Conservation (phyloP, 805 yeast species). For the Geotrichum ghanense region DNA sequence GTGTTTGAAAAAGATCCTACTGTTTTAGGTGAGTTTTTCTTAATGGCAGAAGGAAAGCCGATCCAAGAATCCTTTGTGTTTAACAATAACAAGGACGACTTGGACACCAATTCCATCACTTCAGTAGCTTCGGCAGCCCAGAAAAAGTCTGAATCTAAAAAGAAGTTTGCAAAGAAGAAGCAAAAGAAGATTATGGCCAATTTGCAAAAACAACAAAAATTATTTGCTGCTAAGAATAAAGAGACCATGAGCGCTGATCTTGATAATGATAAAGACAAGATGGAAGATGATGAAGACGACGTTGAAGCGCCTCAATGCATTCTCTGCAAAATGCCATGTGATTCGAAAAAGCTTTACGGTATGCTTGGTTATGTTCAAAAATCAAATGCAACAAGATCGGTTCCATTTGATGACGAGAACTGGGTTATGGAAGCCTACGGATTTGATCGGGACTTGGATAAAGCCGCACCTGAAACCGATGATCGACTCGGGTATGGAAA, state of each 20-base stretch:
- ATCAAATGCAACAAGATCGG: conserved; percentile 46
- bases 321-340: conserved; percentile 67
- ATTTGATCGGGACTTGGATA: conserved; percentile 33
- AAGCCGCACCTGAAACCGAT: conserved; percentile 7
- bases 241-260: conserved; percentile 1
- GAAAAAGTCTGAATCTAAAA: conserved; percentile 37
- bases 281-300: conserved; percentile 34
- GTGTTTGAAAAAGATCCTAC: neutral
- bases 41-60: neutral
- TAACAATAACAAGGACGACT: conserved; percentile 45
- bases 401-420: conserved; percentile 52
- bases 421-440: conserved; percentile 59
- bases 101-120: conserved; percentile 55
- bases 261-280: conserved; percentile 22
- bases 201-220: conserved; percentile 66
- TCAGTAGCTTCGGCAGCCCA: conserved; percentile 4
- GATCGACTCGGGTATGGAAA: neutral
- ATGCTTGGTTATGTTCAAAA: conserved; percentile 51
- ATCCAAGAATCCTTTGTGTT: neutral
- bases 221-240: conserved; percentile 48
- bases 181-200: conserved; percentile 64
- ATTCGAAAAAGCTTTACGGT: conserved; percentile 60
- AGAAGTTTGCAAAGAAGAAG: conserved; percentile 48
- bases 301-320: conserved; percentile 71
- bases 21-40: neutral